phyloP scores from a whole-genome alignment of 441 rosid species.

The Pelargonium cotyledonis region DNA sequence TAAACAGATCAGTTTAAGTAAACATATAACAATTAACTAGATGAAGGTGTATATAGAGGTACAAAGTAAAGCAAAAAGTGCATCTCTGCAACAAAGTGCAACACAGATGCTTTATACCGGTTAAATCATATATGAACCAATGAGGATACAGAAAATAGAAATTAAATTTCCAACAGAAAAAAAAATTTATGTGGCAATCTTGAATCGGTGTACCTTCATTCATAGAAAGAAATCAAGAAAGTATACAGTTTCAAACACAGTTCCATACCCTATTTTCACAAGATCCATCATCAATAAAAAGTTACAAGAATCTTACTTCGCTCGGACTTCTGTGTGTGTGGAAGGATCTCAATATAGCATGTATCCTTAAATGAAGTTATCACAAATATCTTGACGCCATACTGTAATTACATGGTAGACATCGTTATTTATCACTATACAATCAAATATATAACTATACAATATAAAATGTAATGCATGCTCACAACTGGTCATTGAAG shows the following conservation, averaged over 20 bases:
- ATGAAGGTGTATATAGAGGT: too few species aligned
- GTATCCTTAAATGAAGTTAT: constrained; percentile 75
- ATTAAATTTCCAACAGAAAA: too few species aligned
- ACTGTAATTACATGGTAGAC: constrained; percentile 3
- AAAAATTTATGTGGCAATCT: background rate
- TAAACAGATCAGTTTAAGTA: background rate
- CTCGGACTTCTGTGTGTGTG: constrained; percentile 39
- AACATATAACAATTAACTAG: background rate
- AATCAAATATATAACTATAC: background rate
- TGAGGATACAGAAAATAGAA: too few species aligned
- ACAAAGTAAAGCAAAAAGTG: too few species aligned
- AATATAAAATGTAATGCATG: background rate
- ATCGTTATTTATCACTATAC: background rate
- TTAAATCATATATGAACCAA: too few species aligned
- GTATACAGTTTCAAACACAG: background rate
- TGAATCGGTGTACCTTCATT: background rate
- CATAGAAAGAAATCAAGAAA: background rate
- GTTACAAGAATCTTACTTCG: constrained; percentile 34
- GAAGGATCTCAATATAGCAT: constrained; percentile 67
- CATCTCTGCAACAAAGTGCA: too few species aligned
- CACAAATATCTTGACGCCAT: constrained; percentile 59
- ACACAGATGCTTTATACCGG: too few species aligned
- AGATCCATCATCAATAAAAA: background rate
- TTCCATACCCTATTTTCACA: background rate
- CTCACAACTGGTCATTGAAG: background rate